Evolutionary conservation across 1,284 basidiomycete species (phyloP).

Genomic region (Ustilago tritici): DNA sequence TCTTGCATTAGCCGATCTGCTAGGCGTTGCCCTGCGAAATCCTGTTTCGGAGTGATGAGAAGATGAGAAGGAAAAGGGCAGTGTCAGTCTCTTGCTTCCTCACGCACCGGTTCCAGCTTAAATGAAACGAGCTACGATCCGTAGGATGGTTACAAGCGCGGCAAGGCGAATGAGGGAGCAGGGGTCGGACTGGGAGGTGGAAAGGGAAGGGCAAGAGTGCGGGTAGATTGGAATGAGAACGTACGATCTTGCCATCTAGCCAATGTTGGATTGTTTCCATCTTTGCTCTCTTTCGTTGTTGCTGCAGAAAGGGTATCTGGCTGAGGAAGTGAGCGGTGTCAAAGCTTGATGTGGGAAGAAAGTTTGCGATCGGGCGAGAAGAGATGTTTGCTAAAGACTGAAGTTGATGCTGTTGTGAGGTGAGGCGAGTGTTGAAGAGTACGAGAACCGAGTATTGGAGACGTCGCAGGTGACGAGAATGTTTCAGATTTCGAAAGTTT

Average conservation of each 20-base stretch:
- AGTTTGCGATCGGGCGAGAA: no score
- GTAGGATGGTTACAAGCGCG: neutral
- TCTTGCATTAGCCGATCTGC: constrained; percentile 49
- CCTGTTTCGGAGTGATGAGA: constrained; percentile 13
- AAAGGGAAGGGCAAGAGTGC: neutral
- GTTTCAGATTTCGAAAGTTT: no score
- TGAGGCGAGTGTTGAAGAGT: no score
- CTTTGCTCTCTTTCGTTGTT: neutral
- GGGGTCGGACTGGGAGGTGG: neutral
- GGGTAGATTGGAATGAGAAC: constrained; percentile 1
- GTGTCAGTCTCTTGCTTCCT: neutral
- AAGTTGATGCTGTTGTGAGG: no score
- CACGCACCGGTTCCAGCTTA: no score
- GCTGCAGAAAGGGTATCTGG: neutral
- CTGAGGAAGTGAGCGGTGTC: no score
- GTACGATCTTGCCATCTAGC: constrained; percentile 48
- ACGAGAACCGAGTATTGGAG: neutral
- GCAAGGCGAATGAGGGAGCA: neutral
- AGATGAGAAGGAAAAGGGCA: neutral
- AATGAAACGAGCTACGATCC: no score
- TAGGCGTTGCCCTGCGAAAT: constrained; percentile 45
- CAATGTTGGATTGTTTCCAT: constrained; percentile 41
- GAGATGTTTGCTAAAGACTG: no score
- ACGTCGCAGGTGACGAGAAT: neutral
- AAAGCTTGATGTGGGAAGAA: no score